Evolutionary conservation across 352 stramenopile genomes (phyloP).

Genomic region (Phytophthora sojae): DNA sequence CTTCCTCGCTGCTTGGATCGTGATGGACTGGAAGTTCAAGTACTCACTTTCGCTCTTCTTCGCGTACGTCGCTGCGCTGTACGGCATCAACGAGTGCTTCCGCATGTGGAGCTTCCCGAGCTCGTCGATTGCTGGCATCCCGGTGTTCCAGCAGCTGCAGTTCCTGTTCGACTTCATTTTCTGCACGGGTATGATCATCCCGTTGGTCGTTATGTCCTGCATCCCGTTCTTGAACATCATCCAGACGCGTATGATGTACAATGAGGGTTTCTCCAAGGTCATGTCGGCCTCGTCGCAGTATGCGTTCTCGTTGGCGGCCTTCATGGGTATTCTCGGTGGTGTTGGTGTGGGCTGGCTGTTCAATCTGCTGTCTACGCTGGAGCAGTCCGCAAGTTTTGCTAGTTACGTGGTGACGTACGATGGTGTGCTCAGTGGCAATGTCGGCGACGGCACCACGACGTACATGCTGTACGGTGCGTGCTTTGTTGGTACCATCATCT

Average conservation of each 20-base stretch:
- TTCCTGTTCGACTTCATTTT: conserved; percentile 89
- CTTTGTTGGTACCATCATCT: conserved; percentile 59
- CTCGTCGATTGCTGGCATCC: conserved; percentile 62
- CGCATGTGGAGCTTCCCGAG: conserved; percentile 73
- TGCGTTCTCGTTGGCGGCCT: conserved; percentile 71
- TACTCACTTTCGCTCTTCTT: conserved; percentile 69
- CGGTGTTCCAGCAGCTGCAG: conserved; percentile 74
- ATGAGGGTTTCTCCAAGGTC: conserved; percentile 83
- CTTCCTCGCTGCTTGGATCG: conserved; percentile 56
- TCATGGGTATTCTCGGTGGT: conserved; percentile 72
- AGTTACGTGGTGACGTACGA: conserved; percentile 76
- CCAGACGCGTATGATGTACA: conserved; percentile 90
- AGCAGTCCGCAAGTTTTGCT: conserved; percentile 68
- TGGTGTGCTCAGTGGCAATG: conserved; percentile 56
- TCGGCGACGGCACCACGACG: conserved; percentile 64
- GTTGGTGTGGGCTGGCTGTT: conserved; percentile 75
- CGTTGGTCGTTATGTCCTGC: conserved; percentile 70
- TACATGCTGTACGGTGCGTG: conserved; percentile 63
- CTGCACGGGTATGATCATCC: conserved; percentile 66
- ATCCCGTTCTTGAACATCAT: conserved; percentile 85
- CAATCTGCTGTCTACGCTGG: conserved; percentile 67
- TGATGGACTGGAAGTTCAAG: conserved; percentile 48
- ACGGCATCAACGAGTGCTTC: conserved; percentile 80
- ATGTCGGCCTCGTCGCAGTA: conserved; percentile 85
- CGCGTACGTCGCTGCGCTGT: conserved; percentile 66